phyloP scores from a whole-genome alignment of 257 asterid species.

The Rauvolfia tetraphylla region DNA sequence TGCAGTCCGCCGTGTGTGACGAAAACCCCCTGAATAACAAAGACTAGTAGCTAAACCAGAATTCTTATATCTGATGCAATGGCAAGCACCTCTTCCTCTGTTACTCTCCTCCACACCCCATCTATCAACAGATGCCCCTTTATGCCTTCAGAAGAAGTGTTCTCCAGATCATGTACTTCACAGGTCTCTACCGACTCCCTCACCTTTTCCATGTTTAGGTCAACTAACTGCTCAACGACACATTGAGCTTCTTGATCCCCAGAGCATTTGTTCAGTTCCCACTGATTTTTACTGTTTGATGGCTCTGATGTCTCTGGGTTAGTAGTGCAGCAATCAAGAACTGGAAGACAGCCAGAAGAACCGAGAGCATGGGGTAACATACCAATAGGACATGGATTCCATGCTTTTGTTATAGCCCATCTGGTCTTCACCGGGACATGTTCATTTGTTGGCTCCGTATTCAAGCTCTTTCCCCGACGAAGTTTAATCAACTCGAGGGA shows the following conservation, averaged over 20 bases:
- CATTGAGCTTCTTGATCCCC: constrained; percentile 54
- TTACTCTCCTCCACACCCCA: constrained; percentile 66
- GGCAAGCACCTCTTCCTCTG: constrained; percentile 40
- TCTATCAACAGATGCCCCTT: constrained; percentile 58
- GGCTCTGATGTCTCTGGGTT: constrained; percentile 18
- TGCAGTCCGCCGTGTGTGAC: no score
- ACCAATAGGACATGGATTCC: constrained; percentile 85
- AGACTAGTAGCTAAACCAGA: constrained; percentile 2
- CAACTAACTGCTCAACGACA: constrained; percentile 28
- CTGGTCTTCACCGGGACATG: constrained; percentile 25
- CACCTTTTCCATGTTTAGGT: constrained; percentile 23
- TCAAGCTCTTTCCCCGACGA: constrained; percentile 22
- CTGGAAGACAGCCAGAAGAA: constrained; percentile 54
- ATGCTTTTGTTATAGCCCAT: constrained; percentile 53
- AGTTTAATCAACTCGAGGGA: constrained; percentile 38
- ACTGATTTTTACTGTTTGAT: constrained; percentile 18
- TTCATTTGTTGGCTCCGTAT: constrained; percentile 11
- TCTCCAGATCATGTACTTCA: constrained; percentile 14
- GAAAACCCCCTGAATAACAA: neutral
- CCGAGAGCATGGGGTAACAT: constrained; percentile 62
- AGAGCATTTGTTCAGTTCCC: constrained; percentile 19
- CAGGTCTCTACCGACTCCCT: constrained; percentile 25
- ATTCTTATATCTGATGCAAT: constrained; percentile 59
- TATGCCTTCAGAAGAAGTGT: constrained; percentile 24
- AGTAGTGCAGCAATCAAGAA: constrained; percentile 38